Evolutionary conservation across 2,329 filamentous ascomycete genomes (phyloP), one percentile per base, ranked within the genome.

Genomic region (Phyllosticta ampelicida): DNA sequence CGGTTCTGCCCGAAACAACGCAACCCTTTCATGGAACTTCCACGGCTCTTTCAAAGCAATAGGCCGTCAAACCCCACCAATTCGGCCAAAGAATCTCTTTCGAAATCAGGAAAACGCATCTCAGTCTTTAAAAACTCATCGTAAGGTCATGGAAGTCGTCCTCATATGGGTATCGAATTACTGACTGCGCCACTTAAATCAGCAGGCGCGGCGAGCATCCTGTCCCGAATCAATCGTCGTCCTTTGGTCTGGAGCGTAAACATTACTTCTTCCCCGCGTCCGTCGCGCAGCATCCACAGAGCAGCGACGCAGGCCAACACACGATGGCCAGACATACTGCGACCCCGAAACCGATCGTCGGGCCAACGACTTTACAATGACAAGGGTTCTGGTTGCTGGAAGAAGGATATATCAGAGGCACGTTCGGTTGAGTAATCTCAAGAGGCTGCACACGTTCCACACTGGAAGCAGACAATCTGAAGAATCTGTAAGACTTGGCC

Each of bases 221-320:
- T 82, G 52, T 71, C 16, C 30, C 19, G 21, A 3, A 16, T 59
- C 20, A 55, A 36, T 48, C 11, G 16, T 2, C 10, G n/a, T 21
- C 20, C 3, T 36, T 55, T 29, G 26, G 23, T 5, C 18, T n/a
- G 4, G 9, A 18, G n/a, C 19, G n/a, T 9, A 20, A 6, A 13
- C 70, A 74, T 64, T 70, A 81, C 80, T 75, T 75, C 65, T 79
- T 79, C 21, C 80, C 80, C 0, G 71, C 72, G 64, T 81, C 73
- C 1, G 79, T 81, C 48, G 74, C 73, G 63, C 78, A 80, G 64
- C 80, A 82, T n/a, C 80, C 78, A 67, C 79, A 82, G 53, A 83
- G 73, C 20, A 83, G 67, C 0, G 78, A 76, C 4, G 76, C 78
- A 2, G 80, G 80, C 74, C 78, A 83, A 61, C 79, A 81, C 29